Conservation (phyloP, 495 filamentous ascomycete species). For the Penicillium robsamsonii region DNA sequence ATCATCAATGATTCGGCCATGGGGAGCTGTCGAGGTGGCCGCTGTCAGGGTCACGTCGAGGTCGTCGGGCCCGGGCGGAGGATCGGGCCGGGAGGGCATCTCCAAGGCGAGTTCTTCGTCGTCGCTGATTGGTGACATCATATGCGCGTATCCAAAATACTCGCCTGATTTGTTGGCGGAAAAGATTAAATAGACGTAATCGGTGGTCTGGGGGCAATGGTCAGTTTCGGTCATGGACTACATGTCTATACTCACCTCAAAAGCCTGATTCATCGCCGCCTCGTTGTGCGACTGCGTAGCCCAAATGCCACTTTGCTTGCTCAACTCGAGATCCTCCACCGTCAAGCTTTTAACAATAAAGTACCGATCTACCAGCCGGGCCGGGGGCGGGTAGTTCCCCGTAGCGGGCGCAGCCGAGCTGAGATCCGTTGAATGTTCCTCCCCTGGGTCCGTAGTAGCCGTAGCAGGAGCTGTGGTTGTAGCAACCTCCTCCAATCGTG, state of each 20-base stretch:
- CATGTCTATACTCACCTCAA: slow-evolving; percentile 56
- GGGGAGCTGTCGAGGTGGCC: slow-evolving; percentile 77
- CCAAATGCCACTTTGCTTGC: slow-evolving; percentile 84
- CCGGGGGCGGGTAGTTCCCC: slow-evolving; percentile 23
- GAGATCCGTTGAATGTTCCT: not conserved
- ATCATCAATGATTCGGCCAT: slow-evolving; percentile 89
- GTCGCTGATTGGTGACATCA: slow-evolving; percentile 81
- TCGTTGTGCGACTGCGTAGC: slow-evolving; percentile 96
- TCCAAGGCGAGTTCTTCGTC: slow-evolving; percentile 67
- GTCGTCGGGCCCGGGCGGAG: slow-evolving; percentile 55
- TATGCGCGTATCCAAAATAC: slow-evolving; percentile 94
- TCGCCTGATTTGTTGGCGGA: slow-evolving; percentile 98
- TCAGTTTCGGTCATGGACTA: not conserved
- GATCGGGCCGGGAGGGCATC: slow-evolving; percentile 43
- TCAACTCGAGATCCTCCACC: slow-evolving; percentile 90
- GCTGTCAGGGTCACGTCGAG: slow-evolving; percentile 68
- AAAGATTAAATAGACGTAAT: slow-evolving; percentile 94
- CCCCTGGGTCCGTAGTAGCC: not conserved
- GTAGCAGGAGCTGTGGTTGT: slow-evolving; percentile 10
- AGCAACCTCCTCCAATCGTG: slow-evolving; percentile 4
- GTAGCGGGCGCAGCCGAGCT: slow-evolving; percentile 3
- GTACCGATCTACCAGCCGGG: slow-evolving; percentile 62
- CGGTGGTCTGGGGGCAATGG: slow-evolving; percentile 54
- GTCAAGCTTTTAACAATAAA: slow-evolving; percentile 96
- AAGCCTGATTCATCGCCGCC: slow-evolving; percentile 76